These are phyloP conservation scores for Dendrocalamus sinicus DNA, from an alignment of 176 grass and related monocot genomes.

Conservation along the genomic window DNA sequence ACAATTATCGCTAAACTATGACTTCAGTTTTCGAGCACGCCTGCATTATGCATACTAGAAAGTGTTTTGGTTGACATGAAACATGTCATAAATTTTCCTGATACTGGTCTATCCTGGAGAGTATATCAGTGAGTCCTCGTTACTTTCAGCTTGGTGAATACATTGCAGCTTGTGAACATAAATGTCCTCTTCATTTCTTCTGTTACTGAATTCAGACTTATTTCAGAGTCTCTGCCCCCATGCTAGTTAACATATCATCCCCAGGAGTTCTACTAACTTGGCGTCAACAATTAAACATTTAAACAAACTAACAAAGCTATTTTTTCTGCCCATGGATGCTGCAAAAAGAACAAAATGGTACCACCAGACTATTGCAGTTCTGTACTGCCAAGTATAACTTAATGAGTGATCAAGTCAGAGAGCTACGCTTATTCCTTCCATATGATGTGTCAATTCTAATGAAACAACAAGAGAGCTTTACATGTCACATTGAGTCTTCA, in stretches of 20 bases:
- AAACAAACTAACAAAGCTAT: neutral
- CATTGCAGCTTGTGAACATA: neutral
- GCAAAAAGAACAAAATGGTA: neutral
- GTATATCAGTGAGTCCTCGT: neutral
- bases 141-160: neutral
- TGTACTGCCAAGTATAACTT: neutral
- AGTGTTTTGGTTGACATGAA: slow-evolving; percentile 9
- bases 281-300: neutral
- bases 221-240: neutral
- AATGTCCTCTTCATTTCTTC: neutral
- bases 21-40: neutral
- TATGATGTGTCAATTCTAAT: neutral
- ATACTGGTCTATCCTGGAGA: neutral
- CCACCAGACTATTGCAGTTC: too few species aligned
- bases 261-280: neutral
- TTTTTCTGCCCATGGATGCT: neutral
- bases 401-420: neutral
- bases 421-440: neutral
- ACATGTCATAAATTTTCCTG: neutral
- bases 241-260: neutral
- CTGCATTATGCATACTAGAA: neutral
- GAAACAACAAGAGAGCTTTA: neutral
- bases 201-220: neutral
- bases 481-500: neutral
- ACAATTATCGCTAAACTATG: neutral